phyloP scores from a whole-genome alignment of 108 stramenopile genomes.

The Discostella pseudostelligera region DNA sequence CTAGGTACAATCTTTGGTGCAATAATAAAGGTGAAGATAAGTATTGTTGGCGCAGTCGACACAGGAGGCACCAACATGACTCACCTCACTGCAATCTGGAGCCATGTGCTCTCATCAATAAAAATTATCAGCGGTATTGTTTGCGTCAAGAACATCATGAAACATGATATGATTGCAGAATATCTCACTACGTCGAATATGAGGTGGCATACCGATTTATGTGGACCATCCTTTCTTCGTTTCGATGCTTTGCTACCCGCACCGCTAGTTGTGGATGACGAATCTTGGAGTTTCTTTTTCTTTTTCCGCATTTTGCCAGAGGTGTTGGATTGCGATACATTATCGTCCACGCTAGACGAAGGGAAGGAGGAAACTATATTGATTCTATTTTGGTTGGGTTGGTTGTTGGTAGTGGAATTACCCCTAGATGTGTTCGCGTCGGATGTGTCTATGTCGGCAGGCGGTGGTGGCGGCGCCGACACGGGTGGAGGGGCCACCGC shows the following conservation, averaged over 20 bases:
- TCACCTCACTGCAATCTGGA: constrained; percentile 35
- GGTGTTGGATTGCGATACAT: not conserved
- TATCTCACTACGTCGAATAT: constrained; percentile 31
- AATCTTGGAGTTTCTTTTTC: constrained; percentile 8
- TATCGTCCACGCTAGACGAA: not conserved
- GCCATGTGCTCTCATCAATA: constrained; percentile 16
- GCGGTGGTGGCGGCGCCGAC: constrained; percentile 9
- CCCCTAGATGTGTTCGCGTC: not conserved
- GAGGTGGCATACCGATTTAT: constrained; percentile 18
- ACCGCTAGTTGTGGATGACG: constrained; percentile 1
- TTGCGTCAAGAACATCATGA: constrained; percentile 38
- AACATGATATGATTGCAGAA: constrained; percentile 24
- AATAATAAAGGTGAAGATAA: no score
- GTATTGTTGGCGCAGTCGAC: no score
- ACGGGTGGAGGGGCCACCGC: constrained; percentile 3
- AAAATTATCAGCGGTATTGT: constrained; percentile 24
- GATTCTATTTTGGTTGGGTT: not conserved
- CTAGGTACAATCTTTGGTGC: constrained; percentile 53
- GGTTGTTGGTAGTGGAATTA: not conserved
- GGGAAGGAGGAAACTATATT: not conserved
- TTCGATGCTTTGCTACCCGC: constrained; percentile 12
- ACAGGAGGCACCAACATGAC: no score
- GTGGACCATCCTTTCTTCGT: constrained; percentile 26
- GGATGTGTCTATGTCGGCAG: not conserved
- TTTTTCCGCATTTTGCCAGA: constrained; percentile 5